Evolutionary conservation across 2,329 filamentous ascomycete genomes (phyloP).

Genomic region (Paraphaeosphaeria sporulosa): DNA sequence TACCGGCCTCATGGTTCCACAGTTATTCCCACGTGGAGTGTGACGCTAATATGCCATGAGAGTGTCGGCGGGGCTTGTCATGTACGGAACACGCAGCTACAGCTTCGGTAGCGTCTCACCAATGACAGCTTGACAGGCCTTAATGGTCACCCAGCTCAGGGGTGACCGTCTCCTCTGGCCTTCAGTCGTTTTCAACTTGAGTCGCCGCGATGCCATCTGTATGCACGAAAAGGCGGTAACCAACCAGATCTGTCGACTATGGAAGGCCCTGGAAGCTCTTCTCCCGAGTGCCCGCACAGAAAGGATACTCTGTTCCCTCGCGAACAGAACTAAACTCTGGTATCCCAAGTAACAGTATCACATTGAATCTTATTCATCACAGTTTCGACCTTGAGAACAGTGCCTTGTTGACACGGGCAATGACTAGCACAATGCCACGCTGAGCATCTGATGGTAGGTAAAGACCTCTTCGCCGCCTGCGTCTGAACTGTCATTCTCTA

Average conservation of each 20-base stretch:
- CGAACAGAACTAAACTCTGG: neutral
- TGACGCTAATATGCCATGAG: conserved; percentile 6
- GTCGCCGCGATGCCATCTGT: too few species aligned
- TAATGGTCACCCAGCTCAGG: neutral
- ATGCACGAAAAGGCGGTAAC: conserved; percentile 18
- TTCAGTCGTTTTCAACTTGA: conserved; percentile 9
- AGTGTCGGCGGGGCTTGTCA: conserved; percentile 9
- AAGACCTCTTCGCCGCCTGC: conserved; percentile 22
- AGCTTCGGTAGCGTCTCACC: conserved; percentile 14
- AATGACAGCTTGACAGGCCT: conserved; percentile 12
- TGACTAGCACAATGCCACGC: neutral
- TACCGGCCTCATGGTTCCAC: conserved; percentile 17
- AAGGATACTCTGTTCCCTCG: neutral
- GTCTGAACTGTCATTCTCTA: conserved; percentile 15
- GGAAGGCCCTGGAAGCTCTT: conserved; percentile 15
- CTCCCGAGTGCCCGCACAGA: neutral
- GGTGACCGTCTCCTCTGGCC: neutral
- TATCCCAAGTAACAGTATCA: neutral
- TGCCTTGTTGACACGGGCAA: neutral
- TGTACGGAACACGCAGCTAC: neutral
- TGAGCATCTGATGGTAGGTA: conserved; percentile 14
- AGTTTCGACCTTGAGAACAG: neutral
- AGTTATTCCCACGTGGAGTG: conserved; percentile 22
- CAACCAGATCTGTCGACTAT: conserved; percentile 16
- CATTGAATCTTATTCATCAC: neutral